Base-by-base conservation (phyloP, 2,329 filamentous ascomycete genomes). In the Aspergillus pseudoterreus region DNA sequence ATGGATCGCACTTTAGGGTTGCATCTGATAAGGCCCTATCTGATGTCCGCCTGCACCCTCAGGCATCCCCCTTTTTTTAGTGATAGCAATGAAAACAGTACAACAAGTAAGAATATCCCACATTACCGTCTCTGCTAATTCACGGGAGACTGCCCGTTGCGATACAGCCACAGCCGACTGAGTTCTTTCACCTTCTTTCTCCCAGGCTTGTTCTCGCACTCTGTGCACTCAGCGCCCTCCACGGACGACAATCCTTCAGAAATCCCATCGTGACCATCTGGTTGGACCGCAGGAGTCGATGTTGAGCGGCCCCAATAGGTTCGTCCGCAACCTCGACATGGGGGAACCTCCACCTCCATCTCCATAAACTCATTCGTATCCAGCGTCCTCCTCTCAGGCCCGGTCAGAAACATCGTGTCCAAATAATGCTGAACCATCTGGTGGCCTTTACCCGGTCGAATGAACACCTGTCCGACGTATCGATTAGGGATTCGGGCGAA, bases 401-500 rank as follows among this genome's bases (percentile, higher is more conserved):
- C 61, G 22, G 69, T 57, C 2, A 71, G 67, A 50, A 77, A 77
- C 65, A 76, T 75, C 12, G 61, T 61, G 48, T 71, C 63, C 27
- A 77, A 56, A 45, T 77, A 77, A 55, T 77, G 74, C 56, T 75
- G 71, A 41, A 75, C 74, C 51, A 77, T 62, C 53, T 72, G 57
- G 55, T 77, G 75, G 5, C 75, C 75, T 0, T 64, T 64, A 8
- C 63, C 66, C 1, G 67, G 69, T 4, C 72, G 68, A 19, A 75
- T 67, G 50, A 81, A 80, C 0, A 81, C 61, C 10, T 71, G 71
- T 0, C 79, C 79, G 52, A 75, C 69, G 56, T 76, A 81, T 12
- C 74, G 69, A 53, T 78, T 80, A 0, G 71, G 66, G 2, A 76
- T 65, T 21, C 71, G 69, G 2, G 78, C 76, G 63, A 88, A 90